Evolutionary conservation across 108 stramenopile genomes (phyloP), one percentile per base, ranked within the genome.

Genomic region (Pseudonitzschia delicatissima): DNA sequence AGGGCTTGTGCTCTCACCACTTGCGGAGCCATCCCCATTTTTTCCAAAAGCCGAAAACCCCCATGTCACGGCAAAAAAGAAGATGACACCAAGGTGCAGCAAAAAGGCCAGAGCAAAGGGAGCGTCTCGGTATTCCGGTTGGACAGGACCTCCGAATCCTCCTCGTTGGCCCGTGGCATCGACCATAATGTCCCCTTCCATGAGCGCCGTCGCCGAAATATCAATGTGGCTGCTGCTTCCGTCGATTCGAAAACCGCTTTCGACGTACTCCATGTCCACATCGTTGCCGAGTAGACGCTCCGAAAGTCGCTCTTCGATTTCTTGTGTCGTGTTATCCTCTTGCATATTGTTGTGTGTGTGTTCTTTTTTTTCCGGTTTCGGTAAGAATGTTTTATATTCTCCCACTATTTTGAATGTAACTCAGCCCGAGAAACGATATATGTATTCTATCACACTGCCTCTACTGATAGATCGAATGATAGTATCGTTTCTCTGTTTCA

Each of bases 31-130:
- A n/a, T n/a, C n/a, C n/a, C n/a, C n/a, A n/a, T n/a, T n/a, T n/a
- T n/a, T n/a, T n/a, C n/a, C n/a, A n/a, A n/a, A 50, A 15, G 58
- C 42, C 21, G 50, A 33, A 20, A 66, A 27, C 35, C 72, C 72
- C 58, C 72, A 59, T 5, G 47, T 31, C 8, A 76, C 25, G 25
- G 76, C 68, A 23, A 76, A 40, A 25, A 66, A 70, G 8, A 51
- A n/a, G 3, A 76, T 64, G 21, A 65, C 27, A 5, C 55, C 0
- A 20, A 76, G 20, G 15, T 85, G 84, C 17, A 66, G 20, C 36
- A 80, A 0, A 33, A 85, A 85, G 0, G 76, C 76, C 13, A 85
- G 51, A 11, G 84, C 84, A 58, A 85, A 85, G 55, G 78, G 76
- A 25, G 55, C 57, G 57, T 85, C 84, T 5, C 84, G 67, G 31